phyloP scores from a whole-genome alignment of 2,329 filamentous ascomycete species.

The Aspergillus sp. region DNA sequence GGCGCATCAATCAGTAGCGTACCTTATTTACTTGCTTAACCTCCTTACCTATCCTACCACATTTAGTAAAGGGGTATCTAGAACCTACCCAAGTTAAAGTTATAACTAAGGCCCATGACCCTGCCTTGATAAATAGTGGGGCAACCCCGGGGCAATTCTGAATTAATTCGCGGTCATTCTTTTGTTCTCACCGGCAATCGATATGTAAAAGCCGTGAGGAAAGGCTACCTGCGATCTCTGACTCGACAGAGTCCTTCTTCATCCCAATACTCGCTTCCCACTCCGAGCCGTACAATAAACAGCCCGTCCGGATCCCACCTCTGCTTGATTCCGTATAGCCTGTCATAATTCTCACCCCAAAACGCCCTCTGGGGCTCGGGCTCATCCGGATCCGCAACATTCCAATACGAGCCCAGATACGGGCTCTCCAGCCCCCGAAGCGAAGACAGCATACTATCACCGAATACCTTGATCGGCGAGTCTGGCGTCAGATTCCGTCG shows the following conservation, averaged over 20 bases:
- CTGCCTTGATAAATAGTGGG: too few species aligned
- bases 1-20: too few species aligned
- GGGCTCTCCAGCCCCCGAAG: not conserved
- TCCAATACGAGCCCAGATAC: conserved; percentile 41
- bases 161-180: too few species aligned
- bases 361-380: conserved; percentile 46
- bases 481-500: not conserved
- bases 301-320: conserved; percentile 34
- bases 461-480: not conserved
- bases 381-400: conserved; percentile 47
- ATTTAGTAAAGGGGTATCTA: too few species aligned
- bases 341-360: conserved; percentile 39
- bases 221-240: too few species aligned
- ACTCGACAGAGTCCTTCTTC: conserved; percentile 27
- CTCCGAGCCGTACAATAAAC: conserved; percentile 29
- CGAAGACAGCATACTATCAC: not conserved
- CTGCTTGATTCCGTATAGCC: not conserved
- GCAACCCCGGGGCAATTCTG: too few species aligned
- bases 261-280: conserved; percentile 34
- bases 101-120: too few species aligned
- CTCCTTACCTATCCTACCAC: too few species aligned
- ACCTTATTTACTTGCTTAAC: too few species aligned
- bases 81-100: too few species aligned
- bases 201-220: too few species aligned
- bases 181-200: too few species aligned